phyloP scores from a whole-genome alignment of 176 grass and related monocot genomes.

The Ananas comosus region DNA sequence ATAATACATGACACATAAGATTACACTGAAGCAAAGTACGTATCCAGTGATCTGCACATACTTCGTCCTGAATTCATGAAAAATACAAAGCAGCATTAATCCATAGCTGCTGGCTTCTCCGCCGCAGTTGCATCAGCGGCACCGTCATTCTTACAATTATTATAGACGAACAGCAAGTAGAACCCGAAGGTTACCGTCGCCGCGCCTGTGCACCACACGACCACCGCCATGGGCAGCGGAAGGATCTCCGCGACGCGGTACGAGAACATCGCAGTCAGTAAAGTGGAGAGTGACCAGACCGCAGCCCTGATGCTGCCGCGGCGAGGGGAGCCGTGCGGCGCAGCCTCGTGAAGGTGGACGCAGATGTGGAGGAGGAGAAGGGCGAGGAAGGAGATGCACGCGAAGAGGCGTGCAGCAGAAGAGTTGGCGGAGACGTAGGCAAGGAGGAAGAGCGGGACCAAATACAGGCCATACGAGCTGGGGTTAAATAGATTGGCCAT shows the following conservation, averaged over 20 bases:
- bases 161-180: not conserved
- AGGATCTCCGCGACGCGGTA: conserved; percentile 14
- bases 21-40: no score
- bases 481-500: no score
- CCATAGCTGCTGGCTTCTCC: no score
- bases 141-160: no score
- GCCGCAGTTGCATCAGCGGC: no score
- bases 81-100: no score
- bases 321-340: not conserved
- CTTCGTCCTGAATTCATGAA: no score
- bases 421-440: no score
- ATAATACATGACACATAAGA: no score
- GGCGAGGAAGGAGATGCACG: not conserved
- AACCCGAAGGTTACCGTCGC: not conserved
- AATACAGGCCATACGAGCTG: no score
- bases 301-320: not conserved
- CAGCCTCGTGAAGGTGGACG: conserved; percentile 5
- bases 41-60: no score
- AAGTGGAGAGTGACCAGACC: conserved; percentile 7
- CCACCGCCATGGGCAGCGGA: not conserved
- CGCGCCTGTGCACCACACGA: conserved; percentile 12
- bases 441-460: no score
- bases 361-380: not conserved
- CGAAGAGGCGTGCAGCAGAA: conserved; percentile 4
- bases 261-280: conserved; percentile 3